Base-by-base conservation (phyloP, 192 early-diverging fungal species). In the Nowakowskiella sp. region DNA sequence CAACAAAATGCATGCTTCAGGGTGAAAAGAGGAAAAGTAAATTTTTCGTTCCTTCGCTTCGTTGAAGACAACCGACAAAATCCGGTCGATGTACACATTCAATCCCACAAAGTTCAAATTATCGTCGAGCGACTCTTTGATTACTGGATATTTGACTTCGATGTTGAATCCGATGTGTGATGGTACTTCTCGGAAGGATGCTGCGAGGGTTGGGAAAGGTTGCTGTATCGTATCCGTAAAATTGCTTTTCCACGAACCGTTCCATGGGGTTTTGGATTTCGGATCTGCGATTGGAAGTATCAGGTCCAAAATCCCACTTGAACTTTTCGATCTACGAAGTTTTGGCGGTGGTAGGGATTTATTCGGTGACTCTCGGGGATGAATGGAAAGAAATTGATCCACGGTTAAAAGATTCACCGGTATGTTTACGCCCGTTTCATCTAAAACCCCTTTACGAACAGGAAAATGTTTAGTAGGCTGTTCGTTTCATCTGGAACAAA, bases 81-180 rank as follows among this genome's bases (percentile, higher is more conserved):
- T 90, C 8, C 76, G 66, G 58, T 97, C 92, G 2, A 90, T 82
- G 65, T 87, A 97, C 13, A 74, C 57, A 60, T 97, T 94, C 53
- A 89, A 66, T 56, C 94, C 94, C 28, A 83, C 80, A 4, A 67
- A 51, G 48, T 78, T 76, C 9, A 97, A 68, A 27, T 77, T 74
- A 23, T 81, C 83, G 27, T 71, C 70, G 64, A 91, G 85, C 31
- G 90, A 88, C 58, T 97, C 94, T 50, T 92, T 84, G 4, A 87
- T 68, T 80, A 89, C 87, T 3, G 94, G 94, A 52, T 94, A 97
- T 68, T 97, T 97, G 66, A 97, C 79, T 62, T 97, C 94, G 48
- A 97, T 87, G 55, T 94, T 93, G 59, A 94, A 97, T 3, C 90
- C 92, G 27, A 87, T 78, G 6, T 66, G 58, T 3, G 65, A 59